These are phyloP conservation scores for Fusarium drepaniforme DNA, from an alignment of 2,329 filamentous ascomycete species.

Conservation along the genomic window DNA sequence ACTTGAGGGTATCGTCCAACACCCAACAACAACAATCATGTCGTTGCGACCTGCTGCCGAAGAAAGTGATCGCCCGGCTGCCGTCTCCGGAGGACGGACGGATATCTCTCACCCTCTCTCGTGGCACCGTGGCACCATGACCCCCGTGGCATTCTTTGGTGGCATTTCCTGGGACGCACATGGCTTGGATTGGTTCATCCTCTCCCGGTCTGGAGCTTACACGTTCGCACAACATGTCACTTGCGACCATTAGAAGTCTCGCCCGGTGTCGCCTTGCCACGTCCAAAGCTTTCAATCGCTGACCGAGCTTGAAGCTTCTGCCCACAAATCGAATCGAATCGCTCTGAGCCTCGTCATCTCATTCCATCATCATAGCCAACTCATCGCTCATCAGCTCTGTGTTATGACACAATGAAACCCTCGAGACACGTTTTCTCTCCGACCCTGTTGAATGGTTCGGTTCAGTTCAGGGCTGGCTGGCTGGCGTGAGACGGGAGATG, in stretches of 20 bases:
- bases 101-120: background rate
- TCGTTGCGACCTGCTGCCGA: background rate
- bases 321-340: slow-evolving; percentile 2
- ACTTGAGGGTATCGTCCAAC: slow-evolving; percentile 4
- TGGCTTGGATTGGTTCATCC: slow-evolving; percentile 31
- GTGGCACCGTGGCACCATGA: background rate
- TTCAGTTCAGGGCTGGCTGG: background rate
- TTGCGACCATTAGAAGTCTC: slow-evolving; percentile 28
- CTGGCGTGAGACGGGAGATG: slow-evolving; percentile 7
- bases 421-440: slow-evolving; percentile 35
- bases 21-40: background rate
- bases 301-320: slow-evolving; percentile 26
- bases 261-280: slow-evolving; percentile 30
- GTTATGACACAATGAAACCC: slow-evolving; percentile 35
- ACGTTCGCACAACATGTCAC: slow-evolving; percentile 26
- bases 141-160: slow-evolving; percentile 12
- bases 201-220: slow-evolving; percentile 23
- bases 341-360: slow-evolving; percentile 9
- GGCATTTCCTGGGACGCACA: slow-evolving; percentile 23
- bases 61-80: background rate
- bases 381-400: slow-evolving; percentile 29
- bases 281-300: slow-evolving; percentile 31
- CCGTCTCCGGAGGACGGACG: background rate
- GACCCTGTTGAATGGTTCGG: slow-evolving; percentile 33
- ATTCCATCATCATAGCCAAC: slow-evolving; percentile 41